phyloP scores from a whole-genome alignment of 208 protist species.

The Acanthamoeba lenticulata region DNA sequence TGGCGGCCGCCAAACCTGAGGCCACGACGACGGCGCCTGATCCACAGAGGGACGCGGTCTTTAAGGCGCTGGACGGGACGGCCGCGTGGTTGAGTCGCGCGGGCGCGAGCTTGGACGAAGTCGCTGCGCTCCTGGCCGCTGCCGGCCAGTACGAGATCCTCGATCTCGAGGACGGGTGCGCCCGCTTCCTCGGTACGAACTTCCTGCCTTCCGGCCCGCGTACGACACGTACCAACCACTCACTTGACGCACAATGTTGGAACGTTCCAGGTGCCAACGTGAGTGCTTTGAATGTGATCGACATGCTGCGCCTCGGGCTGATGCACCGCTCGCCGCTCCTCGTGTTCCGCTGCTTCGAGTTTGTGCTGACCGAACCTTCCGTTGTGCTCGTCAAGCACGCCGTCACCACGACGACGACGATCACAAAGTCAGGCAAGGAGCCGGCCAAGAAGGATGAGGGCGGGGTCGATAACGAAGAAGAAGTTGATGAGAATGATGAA shows the following conservation, averaged over 20 bases:
- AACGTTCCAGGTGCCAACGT: neutral
- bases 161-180: neutral
- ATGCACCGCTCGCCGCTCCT: neutral
- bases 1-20: neutral
- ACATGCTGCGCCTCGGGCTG: neutral
- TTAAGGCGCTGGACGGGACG: neutral
- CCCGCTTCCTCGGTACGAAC: neutral
- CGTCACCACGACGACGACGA: neutral
- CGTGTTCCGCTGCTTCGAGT: slow-evolving; percentile 9
- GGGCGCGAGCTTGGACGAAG: neutral
- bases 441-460: neutral
- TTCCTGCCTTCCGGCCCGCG: neutral
- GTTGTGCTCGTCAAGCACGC: neutral
- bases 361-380: neutral
- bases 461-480: neutral
- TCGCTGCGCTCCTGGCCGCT: neutral
- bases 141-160: slow-evolving; percentile 11
- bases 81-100: neutral
- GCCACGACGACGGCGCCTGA: neutral
- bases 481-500: neutral
- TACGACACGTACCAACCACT: neutral
- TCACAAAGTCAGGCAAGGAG: neutral
- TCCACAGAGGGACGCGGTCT: neutral
- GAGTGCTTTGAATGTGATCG: neutral
- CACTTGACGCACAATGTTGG: neutral